Evolutionary conservation across 306 rosid species (phyloP).

Genomic region (Fragaria nilgerrensis): DNA sequence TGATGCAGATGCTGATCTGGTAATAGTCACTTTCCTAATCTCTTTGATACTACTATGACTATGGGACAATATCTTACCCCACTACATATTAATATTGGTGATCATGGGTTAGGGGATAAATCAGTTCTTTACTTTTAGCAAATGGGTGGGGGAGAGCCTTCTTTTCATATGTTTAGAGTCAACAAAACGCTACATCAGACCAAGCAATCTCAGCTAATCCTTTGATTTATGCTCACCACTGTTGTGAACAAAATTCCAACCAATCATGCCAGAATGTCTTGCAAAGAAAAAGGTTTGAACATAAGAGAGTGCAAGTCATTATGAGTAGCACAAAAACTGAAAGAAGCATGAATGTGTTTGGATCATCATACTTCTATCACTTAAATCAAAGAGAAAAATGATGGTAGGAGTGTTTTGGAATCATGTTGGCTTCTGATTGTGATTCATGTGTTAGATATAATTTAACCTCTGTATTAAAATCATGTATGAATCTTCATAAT

Average conservation of each 20-base stretch:
- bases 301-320: neutral
- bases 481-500: neutral
- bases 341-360: neutral
- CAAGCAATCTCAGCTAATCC: conserved; percentile 9
- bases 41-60: neutral
- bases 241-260: neutral
- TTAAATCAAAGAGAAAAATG: neutral
- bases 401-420: neutral
- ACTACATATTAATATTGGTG: conserved; percentile 17
- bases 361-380: neutral
- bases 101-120: conserved; percentile 21
- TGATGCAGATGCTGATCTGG: neutral
- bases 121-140: neutral
- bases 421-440: neutral
- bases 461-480: neutral
- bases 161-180: neutral
- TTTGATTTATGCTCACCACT: neutral
- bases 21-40: neutral
- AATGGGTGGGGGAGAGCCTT: neutral
- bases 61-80: conserved; percentile 25
- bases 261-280: conserved; percentile 1
- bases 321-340: neutral
- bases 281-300: neutral
- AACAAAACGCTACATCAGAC: conserved; percentile 15
- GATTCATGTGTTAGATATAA: neutral